Evolutionary conservation across 495 filamentous ascomycete species (phyloP).

Genomic region (Antarctomyces pellizariae): DNA sequence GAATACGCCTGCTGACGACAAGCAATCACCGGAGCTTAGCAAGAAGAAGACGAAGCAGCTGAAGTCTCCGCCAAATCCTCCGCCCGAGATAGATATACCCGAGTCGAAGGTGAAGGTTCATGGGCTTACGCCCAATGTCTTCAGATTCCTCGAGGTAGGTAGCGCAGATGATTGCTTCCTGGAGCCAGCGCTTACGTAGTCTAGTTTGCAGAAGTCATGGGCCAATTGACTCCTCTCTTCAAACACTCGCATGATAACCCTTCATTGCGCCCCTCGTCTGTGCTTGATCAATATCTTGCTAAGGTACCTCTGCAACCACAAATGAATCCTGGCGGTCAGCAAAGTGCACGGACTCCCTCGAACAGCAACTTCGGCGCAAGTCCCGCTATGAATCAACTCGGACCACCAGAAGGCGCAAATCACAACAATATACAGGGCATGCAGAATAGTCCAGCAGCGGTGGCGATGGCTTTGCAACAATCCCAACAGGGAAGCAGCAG

Average conservation of each 20-base stretch:
- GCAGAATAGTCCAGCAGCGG: conserved; percentile 29
- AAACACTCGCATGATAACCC: conserved; percentile 33
- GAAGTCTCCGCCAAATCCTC: conserved; percentile 24
- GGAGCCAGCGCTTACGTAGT: conserved; percentile 1
- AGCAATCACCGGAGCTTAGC: conserved; percentile 47
- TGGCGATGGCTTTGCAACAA: conserved; percentile 47
- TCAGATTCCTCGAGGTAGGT: conserved; percentile 46
- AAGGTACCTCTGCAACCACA: conserved; percentile 9
- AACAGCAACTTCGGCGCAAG: conserved; percentile 24
- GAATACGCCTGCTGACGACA: conserved; percentile 28
- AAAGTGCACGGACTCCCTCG: not conserved
- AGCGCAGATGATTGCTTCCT: conserved; percentile 1
- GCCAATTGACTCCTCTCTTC: conserved; percentile 48
- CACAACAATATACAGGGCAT: conserved; percentile 23
- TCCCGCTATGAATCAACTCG: conserved; percentile 27
- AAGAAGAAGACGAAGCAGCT: conserved; percentile 34
- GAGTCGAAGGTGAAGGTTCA: conserved; percentile 35
- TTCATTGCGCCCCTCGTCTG: conserved; percentile 30
- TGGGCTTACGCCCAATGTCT: conserved; percentile 36
- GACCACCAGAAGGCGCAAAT: conserved; percentile 32
- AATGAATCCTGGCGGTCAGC: conserved; percentile 1
- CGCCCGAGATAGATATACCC: conserved; percentile 33
- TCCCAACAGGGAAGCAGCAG: conserved; percentile 52
- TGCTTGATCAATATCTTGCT: conserved; percentile 35
- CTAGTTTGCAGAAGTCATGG: conserved; percentile 51